Evolutionary conservation across 1,284 basidiomycete species (phyloP).

Genomic region (Rhodotorula sp.): DNA sequence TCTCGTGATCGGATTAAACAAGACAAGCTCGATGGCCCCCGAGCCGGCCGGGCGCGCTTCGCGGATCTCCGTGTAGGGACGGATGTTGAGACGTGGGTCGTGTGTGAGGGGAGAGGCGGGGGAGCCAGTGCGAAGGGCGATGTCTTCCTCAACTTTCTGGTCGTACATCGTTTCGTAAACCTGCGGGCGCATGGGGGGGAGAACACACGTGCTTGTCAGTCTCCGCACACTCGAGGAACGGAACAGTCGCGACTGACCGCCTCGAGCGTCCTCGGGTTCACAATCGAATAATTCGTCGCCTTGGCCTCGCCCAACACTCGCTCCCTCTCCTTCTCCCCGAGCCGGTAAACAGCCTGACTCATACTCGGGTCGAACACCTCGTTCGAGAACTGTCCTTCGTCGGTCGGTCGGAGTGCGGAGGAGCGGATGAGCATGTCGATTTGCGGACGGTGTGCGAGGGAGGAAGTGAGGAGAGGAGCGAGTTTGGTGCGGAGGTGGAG

Average conservation of each 20-base stretch:
- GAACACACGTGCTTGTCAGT: slow-evolving; percentile 39
- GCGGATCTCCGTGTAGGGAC: slow-evolving; percentile 47
- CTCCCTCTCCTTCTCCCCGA: slow-evolving; percentile 42
- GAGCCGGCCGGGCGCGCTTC: slow-evolving; percentile 9
- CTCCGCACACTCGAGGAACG: background rate
- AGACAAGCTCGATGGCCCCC: slow-evolving; percentile 29
- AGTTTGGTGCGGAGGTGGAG: slow-evolving; percentile 51
- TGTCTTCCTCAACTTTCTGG: slow-evolving; percentile 55
- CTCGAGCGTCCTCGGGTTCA: slow-evolving; percentile 52
- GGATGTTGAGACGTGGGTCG: slow-evolving; percentile 42
- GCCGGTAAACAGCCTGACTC: slow-evolving; percentile 44
- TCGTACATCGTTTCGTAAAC: slow-evolving; percentile 60
- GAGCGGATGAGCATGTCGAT: slow-evolving; percentile 60
- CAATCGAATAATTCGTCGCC: slow-evolving; percentile 60
- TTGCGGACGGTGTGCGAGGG: slow-evolving; percentile 47
- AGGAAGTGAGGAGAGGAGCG: slow-evolving; percentile 14
- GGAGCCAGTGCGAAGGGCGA: slow-evolving; percentile 10
- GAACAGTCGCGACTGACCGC: slow-evolving; percentile 15
- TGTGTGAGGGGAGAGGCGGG: slow-evolving; percentile 6
- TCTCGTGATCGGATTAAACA: slow-evolving; percentile 29
- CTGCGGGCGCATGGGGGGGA: slow-evolving; percentile 47
- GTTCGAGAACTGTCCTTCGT: slow-evolving; percentile 61
- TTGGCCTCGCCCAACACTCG: slow-evolving; percentile 55
- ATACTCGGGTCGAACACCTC: slow-evolving; percentile 60
- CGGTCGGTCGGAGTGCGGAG: slow-evolving; percentile 59